Evolutionary conservation across 2,329 filamentous ascomycete species (phyloP).

Genomic region (Tolypocladium pustulatum): DNA sequence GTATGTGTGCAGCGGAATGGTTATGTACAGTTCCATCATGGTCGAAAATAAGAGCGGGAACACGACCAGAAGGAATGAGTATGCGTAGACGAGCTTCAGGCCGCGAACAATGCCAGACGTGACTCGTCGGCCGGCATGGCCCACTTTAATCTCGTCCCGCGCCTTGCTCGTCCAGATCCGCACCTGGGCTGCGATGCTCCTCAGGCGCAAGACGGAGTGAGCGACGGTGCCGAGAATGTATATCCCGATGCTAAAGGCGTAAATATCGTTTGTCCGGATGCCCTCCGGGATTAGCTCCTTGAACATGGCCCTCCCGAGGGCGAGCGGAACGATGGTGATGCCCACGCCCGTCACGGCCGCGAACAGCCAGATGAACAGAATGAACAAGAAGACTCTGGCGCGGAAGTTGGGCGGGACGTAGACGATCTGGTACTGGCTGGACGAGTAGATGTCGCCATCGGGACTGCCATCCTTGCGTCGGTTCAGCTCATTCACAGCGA

Average conservation of each 20-base stretch:
- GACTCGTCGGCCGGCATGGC: constrained; percentile 13
- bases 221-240: constrained; percentile 63
- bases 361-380: constrained; percentile 86
- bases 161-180: constrained; percentile 17
- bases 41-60: constrained; percentile 73
- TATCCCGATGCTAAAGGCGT: constrained; percentile 85
- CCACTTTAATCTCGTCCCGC: constrained; percentile 11
- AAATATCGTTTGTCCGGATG: constrained; percentile 82
- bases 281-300: constrained; percentile 59
- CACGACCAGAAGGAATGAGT: constrained; percentile 62
- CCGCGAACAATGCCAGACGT: constrained; percentile 19
- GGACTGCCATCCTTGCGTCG: constrained; percentile 51
- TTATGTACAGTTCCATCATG: constrained; percentile 77
- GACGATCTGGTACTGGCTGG: constrained; percentile 56
- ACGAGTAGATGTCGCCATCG: constrained; percentile 40
- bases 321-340: constrained; percentile 74
- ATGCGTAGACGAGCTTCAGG: constrained; percentile 58
- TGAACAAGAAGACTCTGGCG: constrained; percentile 70
- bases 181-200: constrained; percentile 22
- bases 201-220: constrained; percentile 49
- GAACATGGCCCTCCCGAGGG: constrained; percentile 75
- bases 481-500: constrained; percentile 55
- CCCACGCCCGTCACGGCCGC: constrained; percentile 78
- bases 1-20: constrained; percentile 79
- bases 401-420: constrained; percentile 83